These are phyloP conservation scores for Breynia disticha DNA, from an alignment of 441 rosid genomes.

Conservation along the genomic window DNA sequence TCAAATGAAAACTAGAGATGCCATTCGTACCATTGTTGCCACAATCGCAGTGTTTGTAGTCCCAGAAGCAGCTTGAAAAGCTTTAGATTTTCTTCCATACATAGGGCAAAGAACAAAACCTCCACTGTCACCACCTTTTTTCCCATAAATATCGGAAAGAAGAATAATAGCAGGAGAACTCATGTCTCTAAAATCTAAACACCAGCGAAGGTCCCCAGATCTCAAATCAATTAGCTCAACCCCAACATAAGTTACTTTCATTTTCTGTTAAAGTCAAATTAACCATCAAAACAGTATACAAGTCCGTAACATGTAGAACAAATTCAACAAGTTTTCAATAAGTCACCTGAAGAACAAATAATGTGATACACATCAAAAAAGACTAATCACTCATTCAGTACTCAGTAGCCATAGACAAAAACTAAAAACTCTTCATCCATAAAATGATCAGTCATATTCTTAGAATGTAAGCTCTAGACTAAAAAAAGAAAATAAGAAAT, in stretches of 20 bases:
- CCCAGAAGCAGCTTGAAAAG: slow-evolving; percentile 95
- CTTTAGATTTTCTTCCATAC: slow-evolving; percentile 99
- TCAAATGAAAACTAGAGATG: slow-evolving; percentile 9
- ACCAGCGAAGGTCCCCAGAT: slow-evolving; percentile 88
- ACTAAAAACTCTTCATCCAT: no score
- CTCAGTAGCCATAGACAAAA: no score
- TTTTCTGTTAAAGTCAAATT: slow-evolving; percentile 45
- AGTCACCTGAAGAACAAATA: no score
- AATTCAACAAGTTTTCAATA: no score
- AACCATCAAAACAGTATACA: not conserved
- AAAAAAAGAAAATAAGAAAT: no score
- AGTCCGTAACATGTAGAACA: not conserved
- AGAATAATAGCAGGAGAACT: slow-evolving; percentile 74
- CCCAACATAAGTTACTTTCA: slow-evolving; percentile 79
- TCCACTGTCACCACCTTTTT: slow-evolving; percentile 54
- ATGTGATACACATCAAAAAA: no score
- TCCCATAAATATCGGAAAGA: slow-evolving; percentile 69
- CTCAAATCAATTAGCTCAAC: slow-evolving; percentile 70
- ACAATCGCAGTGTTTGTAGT: slow-evolving; percentile 75
- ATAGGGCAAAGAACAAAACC: slow-evolving; percentile 84
- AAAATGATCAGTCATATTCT: no score
- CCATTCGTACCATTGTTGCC: slow-evolving; percentile 61
- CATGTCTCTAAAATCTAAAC: slow-evolving; percentile 99
- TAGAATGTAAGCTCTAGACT: no score
- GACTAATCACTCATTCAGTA: no score